These are phyloP conservation scores for Nothomitra cinnamomea DNA, from an alignment of 2,329 filamentous ascomycete genomes.

Conservation along the genomic window DNA sequence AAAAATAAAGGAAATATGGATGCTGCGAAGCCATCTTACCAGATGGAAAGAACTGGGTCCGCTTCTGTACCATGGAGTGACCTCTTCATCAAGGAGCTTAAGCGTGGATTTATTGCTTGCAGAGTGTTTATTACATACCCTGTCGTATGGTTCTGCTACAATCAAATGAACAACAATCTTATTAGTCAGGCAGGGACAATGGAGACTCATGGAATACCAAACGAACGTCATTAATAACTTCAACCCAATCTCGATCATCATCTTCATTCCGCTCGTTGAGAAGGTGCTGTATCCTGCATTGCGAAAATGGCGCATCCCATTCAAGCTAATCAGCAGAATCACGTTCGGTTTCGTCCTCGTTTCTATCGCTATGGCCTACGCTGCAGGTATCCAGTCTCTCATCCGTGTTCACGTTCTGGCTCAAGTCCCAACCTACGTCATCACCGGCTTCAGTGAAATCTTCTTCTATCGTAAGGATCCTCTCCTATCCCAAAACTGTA, in stretches of 20 bases:
- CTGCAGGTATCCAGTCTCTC: slow-evolving; percentile 37
- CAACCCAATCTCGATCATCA: slow-evolving; percentile 56
- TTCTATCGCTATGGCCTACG: slow-evolving; percentile 40
- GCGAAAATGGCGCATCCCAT: slow-evolving; percentile 43
- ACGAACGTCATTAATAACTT: slow-evolving; percentile 63
- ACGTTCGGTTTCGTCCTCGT: slow-evolving; percentile 50
- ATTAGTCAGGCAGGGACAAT: slow-evolving; percentile 51
- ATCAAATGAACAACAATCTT: slow-evolving; percentile 50
- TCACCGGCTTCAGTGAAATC: slow-evolving; percentile 42
- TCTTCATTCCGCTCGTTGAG: slow-evolving; percentile 58
- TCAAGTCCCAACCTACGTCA: slow-evolving; percentile 32
- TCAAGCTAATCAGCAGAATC: slow-evolving; percentile 64
- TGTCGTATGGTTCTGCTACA: slow-evolving; percentile 51
- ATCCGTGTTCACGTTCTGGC: slow-evolving; percentile 39
- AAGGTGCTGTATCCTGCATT: slow-evolving; percentile 50
- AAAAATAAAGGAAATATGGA: slow-evolving; percentile 34
- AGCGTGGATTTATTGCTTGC: slow-evolving; percentile 47
- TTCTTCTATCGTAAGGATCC: slow-evolving; percentile 48
- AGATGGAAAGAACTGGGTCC: slow-evolving; percentile 30
- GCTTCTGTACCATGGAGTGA: slow-evolving; percentile 43
- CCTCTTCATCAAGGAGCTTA: slow-evolving; percentile 54
- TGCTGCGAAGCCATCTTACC: slow-evolving; percentile 49
- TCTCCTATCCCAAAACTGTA: too few relatives aligned
- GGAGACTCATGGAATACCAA: slow-evolving; percentile 53
- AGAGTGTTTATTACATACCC: slow-evolving; percentile 57